Evolutionary conservation across 2,329 filamentous ascomycete species (phyloP).

Genomic region (Diaporthe longicolla): DNA sequence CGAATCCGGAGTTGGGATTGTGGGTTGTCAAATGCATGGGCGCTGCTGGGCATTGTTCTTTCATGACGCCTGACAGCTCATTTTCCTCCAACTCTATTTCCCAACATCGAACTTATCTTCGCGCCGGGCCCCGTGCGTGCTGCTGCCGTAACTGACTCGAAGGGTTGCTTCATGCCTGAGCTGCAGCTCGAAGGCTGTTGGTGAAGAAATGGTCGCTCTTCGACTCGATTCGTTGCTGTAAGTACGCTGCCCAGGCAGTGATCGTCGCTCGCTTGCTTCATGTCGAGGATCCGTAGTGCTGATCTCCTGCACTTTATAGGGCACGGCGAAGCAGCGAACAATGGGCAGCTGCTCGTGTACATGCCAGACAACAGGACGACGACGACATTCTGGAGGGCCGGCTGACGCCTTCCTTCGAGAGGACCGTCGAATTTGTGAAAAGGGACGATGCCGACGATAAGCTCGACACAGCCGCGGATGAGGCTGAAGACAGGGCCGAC

Average conservation of each 20-base stretch:
- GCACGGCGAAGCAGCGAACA: conserved; percentile 6
- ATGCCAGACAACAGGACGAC: conserved; percentile 5
- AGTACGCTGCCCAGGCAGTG: neutral
- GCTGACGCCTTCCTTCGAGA: neutral
- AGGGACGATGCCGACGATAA: conserved; percentile 5
- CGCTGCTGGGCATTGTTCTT: conserved; percentile 22
- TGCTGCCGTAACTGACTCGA: conserved; percentile 25
- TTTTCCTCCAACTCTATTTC: conserved; percentile 24
- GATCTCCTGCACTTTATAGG: neutral
- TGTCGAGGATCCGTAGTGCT: conserved; percentile 12
- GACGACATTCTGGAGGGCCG: neutral
- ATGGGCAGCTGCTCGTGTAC: neutral
- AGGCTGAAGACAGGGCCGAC: neutral
- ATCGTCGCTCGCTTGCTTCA: neutral
- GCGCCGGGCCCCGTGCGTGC: conserved; percentile 5
- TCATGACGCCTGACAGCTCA: conserved; percentile 24
- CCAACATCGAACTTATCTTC: neutral
- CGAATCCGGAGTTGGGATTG: conserved; percentile 30
- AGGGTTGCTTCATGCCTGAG: conserved; percentile 26
- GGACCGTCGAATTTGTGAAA: neutral
- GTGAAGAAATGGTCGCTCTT: conserved; percentile 32
- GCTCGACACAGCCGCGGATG: neutral
- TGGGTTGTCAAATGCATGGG: conserved; percentile 19
- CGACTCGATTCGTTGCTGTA: conserved; percentile 28
- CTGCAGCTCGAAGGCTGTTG: conserved; percentile 22